A percentile compares a stretch with the other conserved stretches of the same genome.
These are phyloP conservation scores for Pseudopyrenochaeta lycopersici DNA, from an alignment of 2,329 filamentous ascomycete genomes.

Conservation along the genomic window DNA sequence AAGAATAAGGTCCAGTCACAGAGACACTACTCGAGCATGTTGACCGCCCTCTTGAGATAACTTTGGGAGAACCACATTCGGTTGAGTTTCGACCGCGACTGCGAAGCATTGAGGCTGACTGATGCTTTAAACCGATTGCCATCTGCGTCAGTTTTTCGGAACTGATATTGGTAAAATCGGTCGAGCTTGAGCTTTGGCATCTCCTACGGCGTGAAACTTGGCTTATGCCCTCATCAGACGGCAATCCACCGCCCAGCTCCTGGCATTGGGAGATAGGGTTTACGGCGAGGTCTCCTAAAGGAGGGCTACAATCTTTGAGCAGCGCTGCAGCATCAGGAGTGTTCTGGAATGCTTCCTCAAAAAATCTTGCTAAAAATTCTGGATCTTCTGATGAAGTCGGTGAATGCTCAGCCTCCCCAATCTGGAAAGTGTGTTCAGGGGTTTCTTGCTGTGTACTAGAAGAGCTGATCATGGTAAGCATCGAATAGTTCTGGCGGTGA, in stretches of 20 bases:
- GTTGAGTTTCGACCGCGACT: background rate
- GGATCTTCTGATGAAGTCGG: background rate
- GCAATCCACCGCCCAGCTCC: background rate
- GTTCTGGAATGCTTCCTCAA: constrained; percentile 3
- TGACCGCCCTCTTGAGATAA: background rate
- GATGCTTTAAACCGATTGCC: constrained; percentile 1
- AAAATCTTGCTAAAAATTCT: constrained; percentile 5
- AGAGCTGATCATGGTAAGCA: constrained; percentile 4
- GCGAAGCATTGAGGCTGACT: background rate
- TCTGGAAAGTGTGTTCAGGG: background rate
- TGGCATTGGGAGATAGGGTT: constrained; percentile 20
- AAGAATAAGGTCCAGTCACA: constrained; percentile 10
- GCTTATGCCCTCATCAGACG: background rate
- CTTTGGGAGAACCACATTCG: background rate
- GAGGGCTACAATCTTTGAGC: constrained; percentile 7
- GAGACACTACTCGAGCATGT: background rate
- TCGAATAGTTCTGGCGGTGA: constrained; percentile 23
- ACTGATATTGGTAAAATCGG: constrained; percentile 14
- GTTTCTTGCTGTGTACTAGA: background rate
- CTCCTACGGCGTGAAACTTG: background rate
- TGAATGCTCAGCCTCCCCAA: background rate
- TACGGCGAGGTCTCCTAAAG: constrained; percentile 6
- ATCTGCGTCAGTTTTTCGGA: constrained; percentile 20
- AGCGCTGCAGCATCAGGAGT: background rate
- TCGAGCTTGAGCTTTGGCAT: background rate